Evolutionary conservation across 139 green algal genomes (phyloP), one percentile per base, ranked within the genome.

Genomic region (Chlorella sp.): DNA sequence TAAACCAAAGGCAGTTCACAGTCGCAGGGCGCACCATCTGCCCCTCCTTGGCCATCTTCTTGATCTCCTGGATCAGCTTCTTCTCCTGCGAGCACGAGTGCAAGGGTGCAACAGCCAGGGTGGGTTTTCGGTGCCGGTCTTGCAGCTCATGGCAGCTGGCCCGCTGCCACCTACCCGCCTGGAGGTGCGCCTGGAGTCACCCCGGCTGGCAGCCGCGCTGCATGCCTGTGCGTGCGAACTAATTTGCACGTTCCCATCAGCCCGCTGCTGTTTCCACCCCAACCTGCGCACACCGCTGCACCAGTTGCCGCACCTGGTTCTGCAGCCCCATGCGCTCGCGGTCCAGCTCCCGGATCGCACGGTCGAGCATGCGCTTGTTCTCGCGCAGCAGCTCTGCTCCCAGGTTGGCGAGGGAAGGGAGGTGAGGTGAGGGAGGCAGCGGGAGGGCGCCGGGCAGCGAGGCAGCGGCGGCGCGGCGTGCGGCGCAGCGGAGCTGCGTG

Each of bases 301-400:
- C 92, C 83, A 96, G 96, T 85, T 98, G 97, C 81, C 96, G 92
- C 80, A 93, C 88, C 47, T 60, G 51, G 13, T 79, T 90, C 73
- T 96, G 92, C 72, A 98, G 81, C 32, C 73, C 80, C 74, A 82
- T 94, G 21, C 95, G 76, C 82, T 98, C 95, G 1, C 95, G 79
- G 88, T 99, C 97, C 51, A 99, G 89, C 69, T 99, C 97, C 1
- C 97, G 92, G 56, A 99, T 99, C n/a, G 96, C 94, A 36, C 95
- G 95, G 91, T 99, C 98, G 32, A 99, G 91, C 92, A 97, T 95
- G 4, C 98, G 94, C 91, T 99, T 99, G 88, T 99, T 99, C 80
- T 99, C 98, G 30, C 97, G 90, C 84, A 99, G 91, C 67, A 99
- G 82, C 88, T 99, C 97, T 98, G 93, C 81, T 32, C 18, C 15